Conservation (phyloP, 768 basidiomycete genomes). For the Boletus rufocinnamomeus region DNA sequence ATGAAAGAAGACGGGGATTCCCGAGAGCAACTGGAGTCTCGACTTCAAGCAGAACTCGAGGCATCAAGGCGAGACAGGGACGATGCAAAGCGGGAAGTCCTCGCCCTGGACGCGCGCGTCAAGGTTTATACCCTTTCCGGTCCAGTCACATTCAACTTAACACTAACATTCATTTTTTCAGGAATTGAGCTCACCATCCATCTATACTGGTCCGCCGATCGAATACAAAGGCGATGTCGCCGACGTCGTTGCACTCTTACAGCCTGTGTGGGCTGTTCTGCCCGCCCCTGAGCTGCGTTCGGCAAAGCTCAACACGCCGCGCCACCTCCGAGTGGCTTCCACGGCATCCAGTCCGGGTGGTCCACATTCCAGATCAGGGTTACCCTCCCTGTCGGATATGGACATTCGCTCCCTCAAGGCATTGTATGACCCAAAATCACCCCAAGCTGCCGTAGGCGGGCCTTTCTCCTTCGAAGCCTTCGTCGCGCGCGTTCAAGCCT, state of each 20-base stretch:
- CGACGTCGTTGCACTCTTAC: constrained; percentile 61
- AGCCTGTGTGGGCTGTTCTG: constrained; percentile 76
- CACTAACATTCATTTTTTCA: constrained; percentile 17
- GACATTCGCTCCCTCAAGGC: constrained; percentile 86
- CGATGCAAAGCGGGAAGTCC: constrained; percentile 44
- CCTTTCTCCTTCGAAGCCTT: constrained; percentile 76
- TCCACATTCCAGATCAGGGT: constrained; percentile 30
- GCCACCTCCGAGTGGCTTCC: constrained; percentile 50
- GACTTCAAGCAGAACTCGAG: constrained; percentile 59
- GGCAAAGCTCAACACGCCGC: constrained; percentile 53
- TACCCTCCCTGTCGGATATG: constrained; percentile 72
- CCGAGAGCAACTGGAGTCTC: constrained; percentile 50
- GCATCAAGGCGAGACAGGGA: constrained; percentile 54
- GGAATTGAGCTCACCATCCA: constrained; percentile 27
- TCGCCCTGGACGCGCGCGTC: constrained; percentile 40
- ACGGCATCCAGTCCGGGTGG: constrained; percentile 41
- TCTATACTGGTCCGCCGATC: constrained; percentile 30
- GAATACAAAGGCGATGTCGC: constrained; percentile 47
- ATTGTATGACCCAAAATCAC: constrained; percentile 57
- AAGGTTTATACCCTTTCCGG: constrained; percentile 32
- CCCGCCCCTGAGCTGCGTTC: constrained; percentile 85
- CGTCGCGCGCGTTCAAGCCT: constrained; percentile 71
- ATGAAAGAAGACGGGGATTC: constrained; percentile 44
- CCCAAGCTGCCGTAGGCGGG: constrained; percentile 33
- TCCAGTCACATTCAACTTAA: neutral